Conservation (phyloP, 2,329 filamentous ascomycete genomes). For the Cladophialophora yegresii region DNA sequence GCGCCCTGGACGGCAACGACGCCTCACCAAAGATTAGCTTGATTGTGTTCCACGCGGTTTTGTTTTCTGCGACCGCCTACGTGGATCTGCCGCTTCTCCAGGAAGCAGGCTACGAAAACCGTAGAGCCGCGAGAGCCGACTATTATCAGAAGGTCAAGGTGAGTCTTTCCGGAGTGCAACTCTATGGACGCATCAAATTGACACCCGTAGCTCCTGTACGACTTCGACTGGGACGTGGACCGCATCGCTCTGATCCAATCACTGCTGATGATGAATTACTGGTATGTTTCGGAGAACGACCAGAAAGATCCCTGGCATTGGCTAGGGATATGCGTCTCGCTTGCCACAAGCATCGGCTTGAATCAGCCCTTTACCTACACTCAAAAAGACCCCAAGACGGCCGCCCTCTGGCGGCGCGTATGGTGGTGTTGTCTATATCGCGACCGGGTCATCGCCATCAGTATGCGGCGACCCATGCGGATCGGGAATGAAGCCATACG, state of each 20-base stretch:
- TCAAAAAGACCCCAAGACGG: constrained; percentile 45
- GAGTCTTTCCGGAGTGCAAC: constrained; percentile 65
- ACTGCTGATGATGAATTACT: constrained; percentile 88
- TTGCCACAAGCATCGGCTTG: constrained; percentile 89
- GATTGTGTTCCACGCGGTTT: constrained; percentile 86
- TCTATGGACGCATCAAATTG: constrained; percentile 51
- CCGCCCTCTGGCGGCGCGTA: constrained; percentile 87
- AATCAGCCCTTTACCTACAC: constrained; percentile 64
- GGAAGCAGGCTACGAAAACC: constrained; percentile 37
- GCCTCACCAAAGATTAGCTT: constrained; percentile 68
- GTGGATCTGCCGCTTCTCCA: constrained; percentile 48
- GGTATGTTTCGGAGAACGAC: constrained; percentile 95
- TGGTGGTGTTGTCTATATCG: constrained; percentile 99
- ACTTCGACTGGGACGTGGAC: constrained; percentile 92
- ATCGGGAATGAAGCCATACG: constrained; percentile 72
- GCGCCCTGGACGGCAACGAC: constrained; percentile 66
- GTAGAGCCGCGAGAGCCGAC: constrained; percentile 79
- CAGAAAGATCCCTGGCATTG: constrained; percentile 98
- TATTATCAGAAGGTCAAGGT: constrained; percentile 76
- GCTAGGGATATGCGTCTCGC: constrained; percentile 94
- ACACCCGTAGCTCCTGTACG: constrained; percentile 68
- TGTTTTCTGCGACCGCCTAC: constrained; percentile 89
- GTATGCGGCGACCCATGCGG: constrained; percentile 86
- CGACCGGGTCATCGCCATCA: constrained; percentile 85
- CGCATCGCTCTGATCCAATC: constrained; percentile 87